Conservation (phyloP, 805 yeast species). For the Deakozyma indianensis region DNA sequence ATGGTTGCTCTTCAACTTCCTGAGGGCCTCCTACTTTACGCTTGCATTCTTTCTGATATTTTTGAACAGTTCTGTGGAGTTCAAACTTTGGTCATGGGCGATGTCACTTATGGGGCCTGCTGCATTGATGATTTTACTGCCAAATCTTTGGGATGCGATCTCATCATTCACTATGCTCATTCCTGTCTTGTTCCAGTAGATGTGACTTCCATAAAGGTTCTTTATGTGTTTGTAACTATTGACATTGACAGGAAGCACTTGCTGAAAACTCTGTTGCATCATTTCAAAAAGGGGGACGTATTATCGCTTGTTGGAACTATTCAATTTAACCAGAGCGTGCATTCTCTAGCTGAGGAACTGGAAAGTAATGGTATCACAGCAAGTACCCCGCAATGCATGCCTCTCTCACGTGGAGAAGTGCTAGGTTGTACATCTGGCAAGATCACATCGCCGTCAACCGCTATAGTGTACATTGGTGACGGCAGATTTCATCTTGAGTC, state of each 20-base stretch:
- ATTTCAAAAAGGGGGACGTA: conserved; percentile 48
- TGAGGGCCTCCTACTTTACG: conserved; percentile 81
- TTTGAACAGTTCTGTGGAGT: conserved; percentile 79
- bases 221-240: conserved; percentile 92
- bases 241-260: conserved; percentile 74
- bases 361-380: conserved; percentile 35
- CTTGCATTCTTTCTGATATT: conserved; percentile 82
- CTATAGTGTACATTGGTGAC: conserved; percentile 88
- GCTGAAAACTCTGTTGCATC: conserved; percentile 56
- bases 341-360: conserved; percentile 46
- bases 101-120: conserved; percentile 96
- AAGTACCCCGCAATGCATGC: conserved; percentile 81
- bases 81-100: conserved; percentile 93
- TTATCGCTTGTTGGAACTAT: conserved; percentile 89
- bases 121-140: conserved; percentile 97
- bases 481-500: conserved; percentile 92
- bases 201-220: conserved; percentile 74
- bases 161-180: conserved; percentile 92
- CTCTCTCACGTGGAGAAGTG: conserved; percentile 90
- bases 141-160: conserved; percentile 80
- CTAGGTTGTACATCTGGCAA: conserved; percentile 91
- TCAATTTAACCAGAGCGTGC: conserved; percentile 91
- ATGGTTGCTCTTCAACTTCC: conserved; percentile 96
- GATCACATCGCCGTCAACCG: conserved; percentile 40
- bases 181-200: conserved; percentile 94